Conservation (phyloP, 1,284 basidiomycete species). For the Jaminaea rosea region DNA sequence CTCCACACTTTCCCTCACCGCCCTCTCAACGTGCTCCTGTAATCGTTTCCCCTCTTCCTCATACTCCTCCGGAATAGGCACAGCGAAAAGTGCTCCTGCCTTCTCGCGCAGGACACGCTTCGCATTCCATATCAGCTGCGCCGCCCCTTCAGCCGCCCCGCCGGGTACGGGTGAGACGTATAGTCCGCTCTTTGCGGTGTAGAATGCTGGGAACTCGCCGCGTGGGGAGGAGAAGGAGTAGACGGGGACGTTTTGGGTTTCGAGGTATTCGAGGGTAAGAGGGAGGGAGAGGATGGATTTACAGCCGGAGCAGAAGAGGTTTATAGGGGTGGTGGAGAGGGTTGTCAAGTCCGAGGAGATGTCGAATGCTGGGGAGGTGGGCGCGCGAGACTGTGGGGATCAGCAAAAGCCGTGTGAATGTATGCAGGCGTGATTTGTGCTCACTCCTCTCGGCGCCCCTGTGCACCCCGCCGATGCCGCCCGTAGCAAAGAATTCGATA, state of each 20-base stretch:
- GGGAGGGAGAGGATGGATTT: slow-evolving; percentile 94
- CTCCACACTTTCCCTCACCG: slow-evolving; percentile 70
- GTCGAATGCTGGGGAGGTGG: slow-evolving; percentile 64
- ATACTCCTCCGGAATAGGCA: slow-evolving; percentile 76
- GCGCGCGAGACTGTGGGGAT: neutral
- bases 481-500: slow-evolving; percentile 46
- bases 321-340: slow-evolving; percentile 35
- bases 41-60: slow-evolving; percentile 62
- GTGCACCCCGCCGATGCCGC: slow-evolving; percentile 72
- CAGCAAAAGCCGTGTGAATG: no score
- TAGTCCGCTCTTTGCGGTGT: slow-evolving; percentile 71
- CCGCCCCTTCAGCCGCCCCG: slow-evolving; percentile 68
- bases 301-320: slow-evolving; percentile 83
- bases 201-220: slow-evolving; percentile 84
- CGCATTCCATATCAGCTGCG: no score
- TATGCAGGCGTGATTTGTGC: slow-evolving; percentile 44
- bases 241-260: slow-evolving; percentile 91
- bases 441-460: slow-evolving; percentile 76
- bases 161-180: slow-evolving; percentile 53
- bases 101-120: slow-evolving; percentile 23
- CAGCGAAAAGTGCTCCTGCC: slow-evolving; percentile 60
- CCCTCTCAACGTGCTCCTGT: slow-evolving; percentile 73
- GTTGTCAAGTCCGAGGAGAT: slow-evolving; percentile 51
- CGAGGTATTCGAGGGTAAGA: slow-evolving; percentile 83
- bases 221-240: slow-evolving; percentile 66